Conservation (phyloP, 148 eudicot genomes). For the Rhododendron ovatum region DNA sequence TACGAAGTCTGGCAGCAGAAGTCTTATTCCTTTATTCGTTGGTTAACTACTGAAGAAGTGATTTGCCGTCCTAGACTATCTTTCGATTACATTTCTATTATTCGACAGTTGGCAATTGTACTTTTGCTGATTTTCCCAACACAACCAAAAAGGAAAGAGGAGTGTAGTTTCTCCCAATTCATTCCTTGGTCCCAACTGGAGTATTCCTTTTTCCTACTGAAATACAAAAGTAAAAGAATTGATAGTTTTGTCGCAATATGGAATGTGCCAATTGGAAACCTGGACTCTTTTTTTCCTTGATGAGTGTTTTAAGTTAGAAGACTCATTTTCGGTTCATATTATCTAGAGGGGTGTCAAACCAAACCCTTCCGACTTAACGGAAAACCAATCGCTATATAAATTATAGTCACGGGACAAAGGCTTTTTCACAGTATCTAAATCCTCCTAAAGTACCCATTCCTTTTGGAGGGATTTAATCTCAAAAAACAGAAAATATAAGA, state of each 20-base stretch:
- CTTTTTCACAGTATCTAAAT: not conserved
- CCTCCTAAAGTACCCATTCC: slow-evolving; percentile 10
- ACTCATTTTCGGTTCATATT: not conserved
- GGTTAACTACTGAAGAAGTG: not conserved
- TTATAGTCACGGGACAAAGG: slow-evolving; percentile 5
- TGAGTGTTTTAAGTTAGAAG: no score
- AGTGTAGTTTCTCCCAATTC: no score
- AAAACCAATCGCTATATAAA: slow-evolving; percentile 11
- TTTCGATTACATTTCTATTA: not conserved
- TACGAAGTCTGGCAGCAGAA: not conserved
- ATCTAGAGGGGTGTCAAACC: not conserved
- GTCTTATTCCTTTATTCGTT: not conserved
- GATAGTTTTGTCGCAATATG: no score
- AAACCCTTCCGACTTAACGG: not conserved
- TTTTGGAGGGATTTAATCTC: not conserved
- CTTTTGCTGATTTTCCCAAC: not conserved
- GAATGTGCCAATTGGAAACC: no score
- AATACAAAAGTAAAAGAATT: not conserved
- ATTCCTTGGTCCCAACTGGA: no score
- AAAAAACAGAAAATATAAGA: slow-evolving; percentile 5
- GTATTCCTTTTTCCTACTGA: not conserved
- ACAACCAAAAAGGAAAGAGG: not conserved
- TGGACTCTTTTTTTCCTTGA: no score
- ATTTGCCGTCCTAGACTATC: not conserved
- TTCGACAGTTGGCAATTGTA: not conserved